A percentile compares a stretch with the other conserved stretches of the same genome.
Evolutionary conservation across 805 yeast species (phyloP).

Genomic region (Jamesozyma jinghongensis): DNA sequence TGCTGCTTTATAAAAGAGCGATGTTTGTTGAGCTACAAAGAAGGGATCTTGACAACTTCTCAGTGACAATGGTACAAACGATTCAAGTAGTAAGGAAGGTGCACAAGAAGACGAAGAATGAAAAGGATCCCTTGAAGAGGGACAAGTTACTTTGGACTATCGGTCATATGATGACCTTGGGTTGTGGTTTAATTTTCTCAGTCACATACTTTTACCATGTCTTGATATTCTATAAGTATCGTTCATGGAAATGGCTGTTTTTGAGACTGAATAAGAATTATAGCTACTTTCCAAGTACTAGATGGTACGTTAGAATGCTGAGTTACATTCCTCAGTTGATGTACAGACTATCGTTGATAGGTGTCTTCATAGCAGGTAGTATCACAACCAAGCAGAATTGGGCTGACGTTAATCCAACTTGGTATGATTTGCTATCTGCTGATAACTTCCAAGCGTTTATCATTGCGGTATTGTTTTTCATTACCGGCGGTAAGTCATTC

Average conservation of each 20-base stretch:
- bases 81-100: constrained; percentile 23
- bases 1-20: not conserved
- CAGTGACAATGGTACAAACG: constrained; percentile 10
- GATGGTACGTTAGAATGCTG: constrained; percentile 18
- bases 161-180: constrained; percentile 23
- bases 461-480: constrained; percentile 49
- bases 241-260: constrained; percentile 30
- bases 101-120: constrained; percentile 9
- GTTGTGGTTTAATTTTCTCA: constrained; percentile 21
- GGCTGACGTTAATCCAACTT: constrained; percentile 51
- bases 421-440: constrained; percentile 56
- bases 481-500: constrained; percentile 55
- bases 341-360: constrained; percentile 49
- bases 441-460: constrained; percentile 66
- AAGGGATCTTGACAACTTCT: not conserved
- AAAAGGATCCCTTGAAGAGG: constrained; percentile 17
- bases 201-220: constrained; percentile 22
- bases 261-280: constrained; percentile 19
- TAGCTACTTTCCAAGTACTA: constrained; percentile 11
- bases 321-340: constrained; percentile 38
- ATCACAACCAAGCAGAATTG: constrained; percentile 51
- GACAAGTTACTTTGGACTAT: constrained; percentile 22
- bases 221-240: constrained; percentile 22
- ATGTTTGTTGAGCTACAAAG: too few relatives aligned
- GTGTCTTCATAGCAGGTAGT: constrained; percentile 44